These are phyloP conservation scores for Fennellomyces sp. DNA, from an alignment of 371 early-diverging fungal genomes.

Conservation along the genomic window DNA sequence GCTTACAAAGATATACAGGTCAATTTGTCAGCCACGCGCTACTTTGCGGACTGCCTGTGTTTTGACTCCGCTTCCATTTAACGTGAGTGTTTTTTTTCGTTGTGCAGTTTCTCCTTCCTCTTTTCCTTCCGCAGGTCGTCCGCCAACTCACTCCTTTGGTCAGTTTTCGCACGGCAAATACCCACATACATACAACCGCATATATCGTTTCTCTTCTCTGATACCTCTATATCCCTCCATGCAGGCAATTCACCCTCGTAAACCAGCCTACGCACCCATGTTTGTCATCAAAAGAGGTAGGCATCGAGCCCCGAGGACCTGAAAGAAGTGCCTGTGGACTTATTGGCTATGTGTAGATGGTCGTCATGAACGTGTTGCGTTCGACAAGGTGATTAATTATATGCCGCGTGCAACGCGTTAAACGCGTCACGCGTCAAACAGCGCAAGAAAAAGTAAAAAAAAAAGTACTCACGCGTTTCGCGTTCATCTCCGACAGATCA, in stretches of 20 bases:
- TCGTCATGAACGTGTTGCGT: constrained; percentile 81
- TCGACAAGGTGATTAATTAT: constrained; percentile 79
- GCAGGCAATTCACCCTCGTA: not conserved
- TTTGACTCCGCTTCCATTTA: too few species aligned
- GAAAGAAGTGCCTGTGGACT: not conserved
- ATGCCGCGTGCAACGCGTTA: not conserved
- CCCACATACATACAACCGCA: not conserved
- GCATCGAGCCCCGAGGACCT: not conserved
- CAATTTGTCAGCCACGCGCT: too few species aligned
- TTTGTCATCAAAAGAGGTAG: constrained; percentile 6
- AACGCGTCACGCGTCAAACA: constrained; percentile 1
- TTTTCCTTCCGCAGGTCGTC: not conserved
- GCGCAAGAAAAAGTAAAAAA: not conserved
- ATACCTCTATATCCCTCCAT: not conserved
- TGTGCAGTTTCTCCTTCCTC: not conserved
- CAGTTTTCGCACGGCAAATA: not conserved
- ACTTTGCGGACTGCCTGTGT: too few species aligned
- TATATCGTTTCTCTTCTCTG: not conserved
- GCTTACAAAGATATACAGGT: too few species aligned
- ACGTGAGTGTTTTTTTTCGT: too few species aligned
- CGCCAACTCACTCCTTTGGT: not conserved
- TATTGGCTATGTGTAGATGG: constrained; percentile 59
- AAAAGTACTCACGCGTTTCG: constrained; percentile 6
- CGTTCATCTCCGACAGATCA: constrained; percentile 65
- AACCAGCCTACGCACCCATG: not conserved